Conservation (phyloP, 768 basidiomycete species). For the Lentinus brumalis region DNA sequence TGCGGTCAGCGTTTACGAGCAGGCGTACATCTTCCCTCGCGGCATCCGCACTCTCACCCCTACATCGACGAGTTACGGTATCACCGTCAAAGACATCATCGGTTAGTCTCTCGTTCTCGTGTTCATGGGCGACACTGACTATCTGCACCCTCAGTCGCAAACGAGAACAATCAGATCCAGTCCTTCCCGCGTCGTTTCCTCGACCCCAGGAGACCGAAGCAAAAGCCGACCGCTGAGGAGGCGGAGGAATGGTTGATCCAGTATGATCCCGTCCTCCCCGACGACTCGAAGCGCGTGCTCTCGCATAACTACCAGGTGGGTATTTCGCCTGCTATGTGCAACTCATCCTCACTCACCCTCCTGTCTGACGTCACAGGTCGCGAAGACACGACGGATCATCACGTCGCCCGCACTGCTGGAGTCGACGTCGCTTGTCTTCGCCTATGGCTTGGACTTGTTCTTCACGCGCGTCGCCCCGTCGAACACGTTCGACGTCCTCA, state of each 20-base stretch:
- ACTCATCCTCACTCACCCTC: neutral
- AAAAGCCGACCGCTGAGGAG: conserved; percentile 75
- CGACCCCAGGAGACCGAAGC: conserved; percentile 81
- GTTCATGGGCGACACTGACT: neutral
- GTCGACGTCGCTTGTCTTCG: conserved; percentile 87
- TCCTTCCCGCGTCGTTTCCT: conserved; percentile 72
- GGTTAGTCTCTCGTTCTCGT: conserved; percentile 47
- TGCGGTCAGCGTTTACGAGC: conserved; percentile 60
- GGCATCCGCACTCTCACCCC: conserved; percentile 69
- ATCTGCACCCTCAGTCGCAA: conserved; percentile 60
- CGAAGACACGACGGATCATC: conserved; percentile 65
- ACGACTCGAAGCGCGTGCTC: conserved; percentile 62
- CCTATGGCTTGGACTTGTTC: conserved; percentile 89
- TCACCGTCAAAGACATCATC: conserved; percentile 83
- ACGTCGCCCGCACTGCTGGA: conserved; percentile 87
- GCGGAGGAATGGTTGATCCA: conserved; percentile 83
- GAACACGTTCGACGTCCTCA: conserved; percentile 89
- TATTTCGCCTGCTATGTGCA: neutral
- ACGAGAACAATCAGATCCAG: conserved; percentile 69
- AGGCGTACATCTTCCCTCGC: conserved; percentile 69
- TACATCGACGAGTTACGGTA: conserved; percentile 87
- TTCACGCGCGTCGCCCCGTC: conserved; percentile 83
- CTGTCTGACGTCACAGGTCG: conserved; percentile 50
- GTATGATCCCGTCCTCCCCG: conserved; percentile 78
- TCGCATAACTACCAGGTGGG: conserved; percentile 59